Evolutionary conservation across 805 yeast genomes (phyloP), one percentile per base, ranked within the genome.

Genomic region (Candida manassasensis): DNA sequence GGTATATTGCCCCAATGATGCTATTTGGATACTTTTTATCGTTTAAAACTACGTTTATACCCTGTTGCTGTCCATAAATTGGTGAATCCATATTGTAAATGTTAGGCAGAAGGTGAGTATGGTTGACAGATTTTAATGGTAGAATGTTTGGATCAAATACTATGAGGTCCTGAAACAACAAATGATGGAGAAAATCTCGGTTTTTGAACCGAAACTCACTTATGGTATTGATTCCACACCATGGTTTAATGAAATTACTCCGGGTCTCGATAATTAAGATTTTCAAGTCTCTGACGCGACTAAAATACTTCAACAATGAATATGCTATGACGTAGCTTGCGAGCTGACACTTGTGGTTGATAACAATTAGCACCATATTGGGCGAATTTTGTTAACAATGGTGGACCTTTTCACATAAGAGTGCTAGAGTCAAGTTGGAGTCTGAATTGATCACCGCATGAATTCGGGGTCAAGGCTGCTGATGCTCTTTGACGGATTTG

Each of bases 161-260:
- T 7, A 19, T 19, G 7, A 19, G 10, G 7, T 19, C 22, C 7
- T 19, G 7, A 19, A 19, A 19, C 22, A 19, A 19, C 10, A 19
- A 10, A 13, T n/a, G n/a, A 6, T 27, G 16, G n/a, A 27, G 15
- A 7, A 27, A 16, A 9, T 27, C n/a, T 9, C n/a, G 8, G 9
- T 14, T 14, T 14, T 16, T 17, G 6, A 17, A 21, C 13, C 22
- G 22, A 7, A 19, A 19, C 7, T 19, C 10, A 10, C 29, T 49
- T 1, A 52, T 27, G 1, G 53, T 53, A 18, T 44, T 45, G 17
- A 42, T 47, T 3, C 61, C 63, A 40, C 63, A 57, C 59, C 61
- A 57, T 4, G 59, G 58, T 15, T 36, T 32, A 29, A 36, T 13
- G 19, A 32, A 13, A n/a, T 38, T 44, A 8, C 29, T 35, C 19